Percentiles rank a stretch among this genome's conserved stretches.
These are phyloP conservation scores for Globisporangium megalacanthum DNA, from an alignment of 352 stramenopile genomes.

Conservation along the genomic window DNA sequence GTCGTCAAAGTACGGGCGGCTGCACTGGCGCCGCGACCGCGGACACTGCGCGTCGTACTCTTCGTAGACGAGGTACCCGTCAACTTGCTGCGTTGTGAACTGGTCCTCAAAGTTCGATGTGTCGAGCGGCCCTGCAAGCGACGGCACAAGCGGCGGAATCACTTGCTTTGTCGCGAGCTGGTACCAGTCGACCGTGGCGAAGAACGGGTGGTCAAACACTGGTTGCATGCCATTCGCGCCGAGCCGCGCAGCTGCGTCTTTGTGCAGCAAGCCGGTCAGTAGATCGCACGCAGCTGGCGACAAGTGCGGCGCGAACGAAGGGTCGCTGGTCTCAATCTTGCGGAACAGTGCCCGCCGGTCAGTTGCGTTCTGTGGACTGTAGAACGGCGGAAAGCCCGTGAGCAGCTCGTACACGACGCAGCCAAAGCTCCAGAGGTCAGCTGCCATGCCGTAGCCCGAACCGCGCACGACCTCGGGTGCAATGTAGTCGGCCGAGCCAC, in stretches of 20 bases:
- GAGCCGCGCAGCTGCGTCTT: conserved; percentile 53
- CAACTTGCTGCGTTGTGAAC: conserved; percentile 64
- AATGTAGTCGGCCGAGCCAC: conserved; percentile 81
- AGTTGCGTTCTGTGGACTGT: conserved; percentile 39
- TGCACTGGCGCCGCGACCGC: conserved; percentile 16
- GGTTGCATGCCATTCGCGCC: conserved; percentile 63
- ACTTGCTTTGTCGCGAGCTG: conserved; percentile 71
- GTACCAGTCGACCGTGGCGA: conserved; percentile 70
- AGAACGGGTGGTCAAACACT: conserved; percentile 74
- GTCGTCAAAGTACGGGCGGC: conserved; percentile 42
- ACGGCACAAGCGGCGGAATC: conserved; percentile 50
- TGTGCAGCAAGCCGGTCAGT: conserved; percentile 53
- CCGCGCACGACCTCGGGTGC: conserved; percentile 76
- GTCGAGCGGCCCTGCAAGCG: conserved; percentile 36
- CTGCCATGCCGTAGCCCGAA: conserved; percentile 62
- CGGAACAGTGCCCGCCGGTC: conserved; percentile 93
- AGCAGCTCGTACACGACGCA: conserved; percentile 86
- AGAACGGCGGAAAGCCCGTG: conserved; percentile 90
- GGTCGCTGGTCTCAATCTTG: conserved; percentile 92
- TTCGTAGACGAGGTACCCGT: conserved; percentile 56
- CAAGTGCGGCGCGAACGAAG: conserved; percentile 91
- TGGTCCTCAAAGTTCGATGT: conserved; percentile 75
- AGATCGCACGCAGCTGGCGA: conserved; percentile 53
- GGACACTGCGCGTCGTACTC: conserved; percentile 30
- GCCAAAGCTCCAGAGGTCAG: conserved; percentile 86